Evolutionary conservation across 768 basidiomycete species (phyloP).

Genomic region (Lactarius quietus): DNA sequence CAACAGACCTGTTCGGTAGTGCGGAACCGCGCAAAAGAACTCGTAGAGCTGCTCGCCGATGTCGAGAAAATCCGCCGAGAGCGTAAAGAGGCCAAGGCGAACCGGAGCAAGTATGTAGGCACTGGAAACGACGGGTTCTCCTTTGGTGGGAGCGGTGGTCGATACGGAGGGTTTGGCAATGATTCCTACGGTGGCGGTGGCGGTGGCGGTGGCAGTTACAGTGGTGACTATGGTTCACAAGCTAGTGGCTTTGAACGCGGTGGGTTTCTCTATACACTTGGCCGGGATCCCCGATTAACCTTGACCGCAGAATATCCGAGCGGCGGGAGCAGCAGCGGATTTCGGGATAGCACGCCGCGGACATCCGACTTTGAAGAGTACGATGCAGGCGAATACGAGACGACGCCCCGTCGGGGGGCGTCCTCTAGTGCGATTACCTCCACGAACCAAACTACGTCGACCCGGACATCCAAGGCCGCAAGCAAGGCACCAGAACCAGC

Average conservation of each 20-base stretch:
- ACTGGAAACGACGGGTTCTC: conserved; percentile 77
- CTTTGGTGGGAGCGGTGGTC: conserved; percentile 53
- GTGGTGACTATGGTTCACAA: conserved; percentile 40
- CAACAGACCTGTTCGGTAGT: conserved; percentile 47
- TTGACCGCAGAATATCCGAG: conserved; percentile 21
- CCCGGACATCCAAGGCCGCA: conserved; percentile 26
- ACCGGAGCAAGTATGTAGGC: conserved; percentile 87
- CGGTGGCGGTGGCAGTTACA: conserved; percentile 28
- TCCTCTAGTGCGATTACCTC: conserved; percentile 33
- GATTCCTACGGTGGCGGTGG: conserved; percentile 35
- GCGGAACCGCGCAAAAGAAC: conserved; percentile 88
- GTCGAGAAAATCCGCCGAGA: conserved; percentile 88
- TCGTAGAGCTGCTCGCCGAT: conserved; percentile 88
- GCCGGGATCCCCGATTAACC: conserved; percentile 6
- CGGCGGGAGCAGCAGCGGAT: conserved; percentile 50
- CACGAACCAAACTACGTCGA: conserved; percentile 34
- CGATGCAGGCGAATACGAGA: conserved; percentile 93
- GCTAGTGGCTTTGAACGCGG: conserved; percentile 41
- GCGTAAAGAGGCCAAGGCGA: conserved; percentile 87
- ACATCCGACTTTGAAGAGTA: conserved; percentile 82
- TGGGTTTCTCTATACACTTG: neutral
- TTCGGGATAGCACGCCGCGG: conserved; percentile 54
- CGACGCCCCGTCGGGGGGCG: conserved; percentile 40
- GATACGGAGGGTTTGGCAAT: conserved; percentile 70
- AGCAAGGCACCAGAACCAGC: conserved; percentile 45